A percentile compares a stretch with the other conserved stretches of the same genome.
Evolutionary conservation across 441 rosid species (phyloP).

Genomic region (Adansonia grandidieri): DNA sequence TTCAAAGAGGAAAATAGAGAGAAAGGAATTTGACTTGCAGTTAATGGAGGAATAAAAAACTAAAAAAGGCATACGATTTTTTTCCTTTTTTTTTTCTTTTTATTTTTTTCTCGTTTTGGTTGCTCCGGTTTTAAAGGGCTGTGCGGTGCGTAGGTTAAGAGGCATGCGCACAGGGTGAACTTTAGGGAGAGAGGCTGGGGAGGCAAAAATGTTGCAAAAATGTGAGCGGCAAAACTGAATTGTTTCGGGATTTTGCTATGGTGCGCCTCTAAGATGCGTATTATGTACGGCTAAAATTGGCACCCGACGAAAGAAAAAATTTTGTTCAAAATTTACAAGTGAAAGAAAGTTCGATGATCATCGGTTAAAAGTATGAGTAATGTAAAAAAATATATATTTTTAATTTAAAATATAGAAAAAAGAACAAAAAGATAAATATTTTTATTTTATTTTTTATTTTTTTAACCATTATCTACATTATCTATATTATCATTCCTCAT

Average conservation of each 20-base stretch:
- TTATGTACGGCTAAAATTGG: no score
- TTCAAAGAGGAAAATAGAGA: background rate
- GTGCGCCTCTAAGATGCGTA: background rate
- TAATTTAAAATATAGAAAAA: no score
- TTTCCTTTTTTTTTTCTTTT: background rate
- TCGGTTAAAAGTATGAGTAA: no score
- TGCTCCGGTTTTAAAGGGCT: background rate
- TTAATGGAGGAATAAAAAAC: background rate
- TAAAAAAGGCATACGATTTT: background rate
- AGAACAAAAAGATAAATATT: no score
- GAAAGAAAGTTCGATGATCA: no score
- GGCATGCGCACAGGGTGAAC: background rate
- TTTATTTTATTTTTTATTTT: no score
- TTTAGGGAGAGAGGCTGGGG: background rate
- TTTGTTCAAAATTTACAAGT: no score
- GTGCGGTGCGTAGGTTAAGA: conserved; percentile 25
- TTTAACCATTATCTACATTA: no score
- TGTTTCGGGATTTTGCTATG: background rate
- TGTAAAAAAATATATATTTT: no score
- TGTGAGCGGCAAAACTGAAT: background rate
- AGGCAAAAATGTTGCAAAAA: background rate
- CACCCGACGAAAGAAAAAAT: no score
- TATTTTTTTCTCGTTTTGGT: background rate
- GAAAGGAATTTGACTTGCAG: conserved; percentile 11
- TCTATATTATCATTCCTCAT: no score